Conservation (phyloP, 1,284 basidiomycete genomes). For the Rhodotorula sp. region DNA sequence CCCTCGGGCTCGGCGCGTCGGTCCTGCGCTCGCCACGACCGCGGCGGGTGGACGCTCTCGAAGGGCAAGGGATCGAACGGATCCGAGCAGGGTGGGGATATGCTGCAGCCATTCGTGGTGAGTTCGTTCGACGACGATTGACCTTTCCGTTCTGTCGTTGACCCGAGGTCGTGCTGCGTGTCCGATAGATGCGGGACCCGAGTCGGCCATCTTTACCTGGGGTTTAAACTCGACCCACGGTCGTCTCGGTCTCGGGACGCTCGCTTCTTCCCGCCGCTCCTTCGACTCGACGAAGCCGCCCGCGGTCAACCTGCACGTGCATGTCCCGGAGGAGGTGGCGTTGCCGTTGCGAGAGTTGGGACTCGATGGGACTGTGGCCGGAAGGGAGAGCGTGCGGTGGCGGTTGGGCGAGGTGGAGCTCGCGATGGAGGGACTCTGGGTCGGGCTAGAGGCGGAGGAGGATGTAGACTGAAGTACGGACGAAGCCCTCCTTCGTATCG, state of each 20-base stretch:
- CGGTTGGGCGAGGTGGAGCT: conserved; percentile 29
- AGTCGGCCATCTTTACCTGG: conserved; percentile 29
- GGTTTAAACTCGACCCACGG: conserved; percentile 33
- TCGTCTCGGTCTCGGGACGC: conserved; percentile 27
- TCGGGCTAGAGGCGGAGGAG: conserved; percentile 3
- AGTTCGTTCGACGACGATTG: background rate
- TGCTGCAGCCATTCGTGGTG: conserved; percentile 30
- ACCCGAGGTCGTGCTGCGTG: too few relatives aligned
- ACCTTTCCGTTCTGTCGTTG: too few relatives aligned
- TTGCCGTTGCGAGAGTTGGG: conserved; percentile 29
- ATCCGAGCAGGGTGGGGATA: conserved; percentile 34
- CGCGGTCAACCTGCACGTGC: conserved; percentile 13
- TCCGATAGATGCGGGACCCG: background rate
- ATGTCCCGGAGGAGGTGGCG: conserved; percentile 17
- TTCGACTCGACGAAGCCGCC: background rate
- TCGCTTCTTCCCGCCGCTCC: background rate
- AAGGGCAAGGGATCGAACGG: conserved; percentile 21
- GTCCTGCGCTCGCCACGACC: background rate
- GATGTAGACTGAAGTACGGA: background rate
- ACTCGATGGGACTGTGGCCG: conserved; percentile 3
- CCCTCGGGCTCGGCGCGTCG: conserved; percentile 17
- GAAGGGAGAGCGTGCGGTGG: conserved; percentile 17
- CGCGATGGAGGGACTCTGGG: conserved; percentile 35
- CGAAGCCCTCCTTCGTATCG: background rate
- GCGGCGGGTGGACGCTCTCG: conserved; percentile 15